Percentiles rank a stretch among this genome's conserved stretches.
Evolutionary conservation across 2,329 filamentous ascomycete species (phyloP).

Genomic region (Orbilia blumenaviensis): DNA sequence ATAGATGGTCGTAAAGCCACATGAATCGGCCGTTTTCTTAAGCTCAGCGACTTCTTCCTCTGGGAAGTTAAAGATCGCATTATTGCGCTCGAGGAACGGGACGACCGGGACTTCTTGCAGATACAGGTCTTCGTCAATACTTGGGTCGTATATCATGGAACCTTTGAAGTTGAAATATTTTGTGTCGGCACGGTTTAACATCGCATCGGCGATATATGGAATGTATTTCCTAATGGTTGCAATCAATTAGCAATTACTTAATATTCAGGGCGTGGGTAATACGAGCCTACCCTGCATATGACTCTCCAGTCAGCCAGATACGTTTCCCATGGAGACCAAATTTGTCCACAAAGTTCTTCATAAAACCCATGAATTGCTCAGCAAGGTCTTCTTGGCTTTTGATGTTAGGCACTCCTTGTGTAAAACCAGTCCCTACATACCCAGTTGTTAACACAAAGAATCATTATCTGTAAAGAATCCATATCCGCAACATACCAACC

Average conservation of each 20-base stretch:
- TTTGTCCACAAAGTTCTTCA: conserved; percentile 77
- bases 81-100: conserved; percentile 71
- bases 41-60: conserved; percentile 67
- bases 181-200: conserved; percentile 67
- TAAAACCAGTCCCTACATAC: conserved; percentile 69
- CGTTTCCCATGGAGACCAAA: conserved; percentile 74
- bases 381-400: conserved; percentile 74
- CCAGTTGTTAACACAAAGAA: conserved; percentile 62
- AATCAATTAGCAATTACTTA: not conserved
- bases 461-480: not conserved
- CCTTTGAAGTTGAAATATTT: conserved; percentile 74
- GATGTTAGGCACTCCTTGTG: conserved; percentile 71
- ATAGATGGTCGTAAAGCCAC: conserved; percentile 71
- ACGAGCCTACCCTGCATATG: conserved; percentile 71
- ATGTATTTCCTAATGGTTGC: conserved; percentile 55
- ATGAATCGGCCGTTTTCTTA: conserved; percentile 66
- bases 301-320: conserved; percentile 78
- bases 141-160: conserved; percentile 77
- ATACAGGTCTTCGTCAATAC: conserved; percentile 65
- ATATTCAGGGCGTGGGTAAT: not conserved
- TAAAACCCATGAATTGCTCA: conserved; percentile 78
- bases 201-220: conserved; percentile 69
- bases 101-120: conserved; percentile 66
- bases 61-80: conserved; percentile 71
- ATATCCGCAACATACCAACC: conserved; percentile 60